phyloP scores from a whole-genome alignment of 352 stramenopile species.

The Blastocystis sp. region DNA sequence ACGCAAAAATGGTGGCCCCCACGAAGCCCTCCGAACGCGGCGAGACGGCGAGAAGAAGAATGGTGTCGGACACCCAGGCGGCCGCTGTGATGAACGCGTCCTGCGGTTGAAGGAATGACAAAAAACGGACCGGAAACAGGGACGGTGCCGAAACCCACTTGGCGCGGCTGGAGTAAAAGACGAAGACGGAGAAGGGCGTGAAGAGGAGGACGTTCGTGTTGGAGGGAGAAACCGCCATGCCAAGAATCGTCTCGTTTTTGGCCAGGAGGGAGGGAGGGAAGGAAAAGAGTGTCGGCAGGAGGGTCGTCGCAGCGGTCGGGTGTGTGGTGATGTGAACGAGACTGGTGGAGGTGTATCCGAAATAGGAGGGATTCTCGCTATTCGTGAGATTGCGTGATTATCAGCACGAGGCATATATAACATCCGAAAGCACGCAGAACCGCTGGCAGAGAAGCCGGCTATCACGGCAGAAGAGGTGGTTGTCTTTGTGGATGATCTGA shows the following conservation, averaged over 20 bases:
- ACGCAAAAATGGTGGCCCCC: conserved; percentile 7
- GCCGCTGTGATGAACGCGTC: conserved; percentile 17
- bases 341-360: conserved; percentile 1
- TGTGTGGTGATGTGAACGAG: conserved; percentile 26
- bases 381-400: neutral
- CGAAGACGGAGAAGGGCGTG: conserved; percentile 24
- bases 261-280: conserved; percentile 2
- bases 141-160: neutral
- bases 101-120: neutral
- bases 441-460: conserved; percentile 27
- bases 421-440: conserved; percentile 17
- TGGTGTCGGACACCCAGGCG: conserved; percentile 23
- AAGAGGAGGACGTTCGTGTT: conserved; percentile 8
- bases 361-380: conserved; percentile 55
- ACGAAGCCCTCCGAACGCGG: neutral
- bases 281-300: neutral
- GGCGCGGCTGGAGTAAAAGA: conserved; percentile 4
- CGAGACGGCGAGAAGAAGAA: conserved; percentile 25
- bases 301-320: neutral
- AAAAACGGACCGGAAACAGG: neutral
- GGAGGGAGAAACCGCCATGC: conserved; percentile 3
- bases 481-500: conserved; percentile 18
- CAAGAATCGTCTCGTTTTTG: neutral
- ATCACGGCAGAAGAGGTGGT: conserved; percentile 39
- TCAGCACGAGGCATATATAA: conserved; percentile 30